phyloP scores from a whole-genome alignment of 176 grass and related monocot genomes.

The Secale cereale region DNA sequence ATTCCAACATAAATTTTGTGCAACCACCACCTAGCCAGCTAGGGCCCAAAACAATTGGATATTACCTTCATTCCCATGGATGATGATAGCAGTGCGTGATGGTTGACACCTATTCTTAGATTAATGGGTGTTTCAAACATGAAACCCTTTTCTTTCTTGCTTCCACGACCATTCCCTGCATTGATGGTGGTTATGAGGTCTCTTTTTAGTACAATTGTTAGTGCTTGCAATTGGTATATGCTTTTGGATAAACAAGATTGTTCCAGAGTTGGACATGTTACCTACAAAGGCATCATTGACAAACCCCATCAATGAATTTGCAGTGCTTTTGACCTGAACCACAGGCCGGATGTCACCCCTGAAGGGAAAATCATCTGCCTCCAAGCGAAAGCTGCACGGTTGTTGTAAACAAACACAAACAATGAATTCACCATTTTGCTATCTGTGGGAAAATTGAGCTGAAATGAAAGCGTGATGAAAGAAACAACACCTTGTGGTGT shows the following conservation, averaged over 20 bases:
- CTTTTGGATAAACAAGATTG: conserved; percentile 3
- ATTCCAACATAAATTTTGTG: neutral
- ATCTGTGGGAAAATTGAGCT: neutral
- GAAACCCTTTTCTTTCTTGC: conserved; percentile 67
- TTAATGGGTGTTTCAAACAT: conserved; percentile 18
- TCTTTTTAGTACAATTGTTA: conserved; percentile 17
- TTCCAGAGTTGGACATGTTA: conserved; percentile 39
- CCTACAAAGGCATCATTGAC: conserved; percentile 24
- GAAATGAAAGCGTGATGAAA: neutral
- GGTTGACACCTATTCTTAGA: conserved; percentile 37
- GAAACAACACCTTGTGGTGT: conserved; percentile 67
- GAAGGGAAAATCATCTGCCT: conserved; percentile 74
- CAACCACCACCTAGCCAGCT: neutral
- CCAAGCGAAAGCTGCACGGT: conserved; percentile 63
- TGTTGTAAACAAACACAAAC: conserved; percentile 11
- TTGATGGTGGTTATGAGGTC: conserved; percentile 1
- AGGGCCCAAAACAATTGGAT: neutral
- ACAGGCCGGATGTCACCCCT: conserved; percentile 80
- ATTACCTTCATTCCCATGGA: conserved; percentile 33
- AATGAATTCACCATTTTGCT: neutral
- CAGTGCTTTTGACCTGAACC: conserved; percentile 52
- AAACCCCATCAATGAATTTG: conserved; percentile 35
- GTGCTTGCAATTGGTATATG: neutral
- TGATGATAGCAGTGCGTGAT: conserved; percentile 47
- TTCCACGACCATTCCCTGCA: conserved; percentile 65